Conservation (phyloP, 1,284 basidiomycete genomes). For the Trametes hirsuta region DNA sequence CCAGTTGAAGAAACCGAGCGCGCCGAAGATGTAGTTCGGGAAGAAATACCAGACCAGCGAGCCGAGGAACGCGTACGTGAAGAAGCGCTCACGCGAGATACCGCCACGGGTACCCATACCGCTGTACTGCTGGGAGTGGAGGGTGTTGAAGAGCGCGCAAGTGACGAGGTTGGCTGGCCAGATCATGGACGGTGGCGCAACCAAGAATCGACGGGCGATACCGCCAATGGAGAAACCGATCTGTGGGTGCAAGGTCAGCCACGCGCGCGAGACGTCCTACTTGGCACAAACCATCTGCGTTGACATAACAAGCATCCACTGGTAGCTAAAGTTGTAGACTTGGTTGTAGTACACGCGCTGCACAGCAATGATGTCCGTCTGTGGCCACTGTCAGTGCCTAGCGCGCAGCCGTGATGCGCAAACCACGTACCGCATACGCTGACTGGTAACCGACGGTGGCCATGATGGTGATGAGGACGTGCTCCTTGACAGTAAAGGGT, state of each 20-base stretch:
- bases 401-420: not conserved
- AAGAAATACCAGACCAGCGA: slow-evolving; percentile 40
- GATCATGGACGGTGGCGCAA: slow-evolving; percentile 79
- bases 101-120: slow-evolving; percentile 67
- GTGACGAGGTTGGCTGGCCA: slow-evolving; percentile 67
- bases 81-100: slow-evolving; percentile 46
- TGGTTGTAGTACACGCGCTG: slow-evolving; percentile 75
- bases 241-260: slow-evolving; percentile 71
- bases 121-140: slow-evolving; percentile 65
- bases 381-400: slow-evolving; percentile 20
- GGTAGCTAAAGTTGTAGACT: slow-evolving; percentile 65
- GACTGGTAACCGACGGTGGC: slow-evolving; percentile 49
- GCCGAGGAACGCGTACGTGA: slow-evolving; percentile 32
- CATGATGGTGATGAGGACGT: slow-evolving; percentile 68
- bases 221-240: slow-evolving; percentile 83
- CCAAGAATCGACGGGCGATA: slow-evolving; percentile 56
- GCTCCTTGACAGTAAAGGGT: slow-evolving; percentile 56
- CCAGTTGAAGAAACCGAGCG: slow-evolving; percentile 53
- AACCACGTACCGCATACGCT: slow-evolving; percentile 40
- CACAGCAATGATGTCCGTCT: slow-evolving; percentile 79
- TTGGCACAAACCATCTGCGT: slow-evolving; percentile 60
- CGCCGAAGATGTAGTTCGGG: slow-evolving; percentile 51
- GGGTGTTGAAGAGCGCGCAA: slow-evolving; percentile 83
- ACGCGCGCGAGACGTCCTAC: slow-evolving; percentile 27
- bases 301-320: slow-evolving; percentile 83